Percentiles rank a stretch among this genome's conserved stretches.
These are phyloP conservation scores for Solanum virginianum DNA, from an alignment of 257 asterid genomes.

Conservation along the genomic window DNA sequence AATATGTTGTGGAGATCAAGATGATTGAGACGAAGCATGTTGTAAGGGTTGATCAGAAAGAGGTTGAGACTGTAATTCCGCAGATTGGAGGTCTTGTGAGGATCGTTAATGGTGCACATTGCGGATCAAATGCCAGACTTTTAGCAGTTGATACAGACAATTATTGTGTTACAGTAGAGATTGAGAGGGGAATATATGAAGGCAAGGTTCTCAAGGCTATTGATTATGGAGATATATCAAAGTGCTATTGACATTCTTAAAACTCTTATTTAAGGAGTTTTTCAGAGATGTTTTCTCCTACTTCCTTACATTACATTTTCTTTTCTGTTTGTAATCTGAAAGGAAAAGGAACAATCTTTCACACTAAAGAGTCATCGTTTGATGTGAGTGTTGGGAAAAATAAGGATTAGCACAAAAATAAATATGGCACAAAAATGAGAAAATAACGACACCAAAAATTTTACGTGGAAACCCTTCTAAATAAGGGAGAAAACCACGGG, in stretches of 20 bases:
- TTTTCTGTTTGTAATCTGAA: too few species aligned
- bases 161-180: conserved; percentile 68
- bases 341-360: too few species aligned
- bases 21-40: conserved; percentile 87
- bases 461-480: too few species aligned
- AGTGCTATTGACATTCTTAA: not conserved
- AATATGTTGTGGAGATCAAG: conserved; percentile 80
- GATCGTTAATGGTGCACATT: conserved; percentile 84
- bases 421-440: too few species aligned
- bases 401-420: too few species aligned
- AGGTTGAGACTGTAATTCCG: conserved; percentile 89
- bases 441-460: too few species aligned
- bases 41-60: conserved; percentile 80
- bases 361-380: too few species aligned
- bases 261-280: too few species aligned
- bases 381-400: too few species aligned
- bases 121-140: conserved; percentile 65
- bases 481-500: too few species aligned
- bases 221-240: conserved; percentile 86
- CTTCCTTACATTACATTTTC: too few species aligned
- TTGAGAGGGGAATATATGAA: conserved; percentile 84
- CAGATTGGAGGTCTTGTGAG: conserved; percentile 86
- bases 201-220: conserved; percentile 76
- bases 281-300: too few species aligned
- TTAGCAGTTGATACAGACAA: conserved; percentile 47